A percentile compares a stretch with the other conserved stretches of the same genome.
These are phyloP conservation scores for Ceratocystis eucalypticola DNA, from an alignment of 2,329 filamentous ascomycete genomes.

Conservation along the genomic window DNA sequence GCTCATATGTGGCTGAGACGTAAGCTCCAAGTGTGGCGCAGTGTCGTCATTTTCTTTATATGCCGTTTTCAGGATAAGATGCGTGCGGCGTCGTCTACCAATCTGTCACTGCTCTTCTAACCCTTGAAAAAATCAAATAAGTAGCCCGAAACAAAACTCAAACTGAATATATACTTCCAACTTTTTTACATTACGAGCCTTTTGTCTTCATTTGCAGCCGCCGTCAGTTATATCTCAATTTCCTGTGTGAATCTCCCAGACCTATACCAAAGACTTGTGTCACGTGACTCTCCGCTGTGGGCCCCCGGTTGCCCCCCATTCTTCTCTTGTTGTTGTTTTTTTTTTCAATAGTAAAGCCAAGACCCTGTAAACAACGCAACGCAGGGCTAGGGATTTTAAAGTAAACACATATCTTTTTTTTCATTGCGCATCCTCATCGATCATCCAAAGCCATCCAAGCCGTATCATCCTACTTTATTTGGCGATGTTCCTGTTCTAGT, in stretches of 20 bases:
- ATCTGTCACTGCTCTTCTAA: too few species aligned
- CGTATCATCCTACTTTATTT: neutral
- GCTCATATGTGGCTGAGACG: neutral
- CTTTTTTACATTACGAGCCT: too few species aligned
- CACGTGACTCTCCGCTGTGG: neutral
- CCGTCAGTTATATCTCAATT: too few species aligned
- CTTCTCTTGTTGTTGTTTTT: conserved; percentile 1
- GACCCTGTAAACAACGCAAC: conserved; percentile 4
- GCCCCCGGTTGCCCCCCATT: neutral
- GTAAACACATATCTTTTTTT: conserved; percentile 1
- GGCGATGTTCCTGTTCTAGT: neutral
- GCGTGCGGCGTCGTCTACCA: too few species aligned
- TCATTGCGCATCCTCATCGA: neutral
- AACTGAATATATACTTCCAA: too few species aligned
- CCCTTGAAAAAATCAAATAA: too few species aligned
- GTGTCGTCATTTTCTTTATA: neutral
- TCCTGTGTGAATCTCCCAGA: neutral
- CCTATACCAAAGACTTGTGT: neutral
- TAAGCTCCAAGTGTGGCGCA: neutral
- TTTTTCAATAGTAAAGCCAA: neutral
- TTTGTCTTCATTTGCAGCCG: too few species aligned
- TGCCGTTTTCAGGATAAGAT: neutral
- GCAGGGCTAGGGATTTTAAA: neutral
- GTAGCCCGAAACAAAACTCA: too few species aligned
- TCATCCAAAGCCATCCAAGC: neutral